Evolutionary conservation across 2,329 filamentous ascomycete genomes (phyloP).

Genomic region (Colletotrichum falcatum): DNA sequence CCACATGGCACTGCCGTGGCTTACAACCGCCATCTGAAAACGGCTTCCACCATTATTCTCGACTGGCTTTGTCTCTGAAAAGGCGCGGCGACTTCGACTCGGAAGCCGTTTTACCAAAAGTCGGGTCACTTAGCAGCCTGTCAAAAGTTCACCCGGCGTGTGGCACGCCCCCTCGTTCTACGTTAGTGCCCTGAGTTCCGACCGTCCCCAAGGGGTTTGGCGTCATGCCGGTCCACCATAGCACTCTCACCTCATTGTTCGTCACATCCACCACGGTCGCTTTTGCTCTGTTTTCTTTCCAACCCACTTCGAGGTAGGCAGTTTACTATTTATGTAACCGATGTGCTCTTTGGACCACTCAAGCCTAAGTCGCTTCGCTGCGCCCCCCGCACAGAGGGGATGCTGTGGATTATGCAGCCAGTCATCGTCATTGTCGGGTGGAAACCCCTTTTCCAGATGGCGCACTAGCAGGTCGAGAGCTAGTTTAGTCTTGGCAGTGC

Average conservation of each 20-base stretch:
- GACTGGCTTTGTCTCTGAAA: neutral
- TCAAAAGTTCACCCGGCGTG: neutral
- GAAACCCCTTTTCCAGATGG: conserved; percentile 16
- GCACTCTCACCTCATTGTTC: neutral
- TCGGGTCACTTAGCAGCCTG: neutral
- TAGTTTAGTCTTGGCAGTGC: conserved; percentile 25
- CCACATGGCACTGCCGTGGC: neutral
- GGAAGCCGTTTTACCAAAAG: too few species aligned
- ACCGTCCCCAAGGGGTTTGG: conserved; percentile 1
- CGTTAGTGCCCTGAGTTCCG: neutral
- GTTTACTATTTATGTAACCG: neutral
- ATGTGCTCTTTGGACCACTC: neutral
- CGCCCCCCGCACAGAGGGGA: conserved; percentile 14
- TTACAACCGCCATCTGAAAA: neutral
- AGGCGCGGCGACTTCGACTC: neutral
- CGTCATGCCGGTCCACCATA: neutral
- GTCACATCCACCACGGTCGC: neutral
- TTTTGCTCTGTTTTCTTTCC: neutral
- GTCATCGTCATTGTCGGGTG: conserved; percentile 12
- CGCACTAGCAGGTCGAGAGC: conserved; percentile 7
- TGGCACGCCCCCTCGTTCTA: neutral
- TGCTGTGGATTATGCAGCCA: conserved; percentile 19
- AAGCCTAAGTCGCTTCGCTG: neutral
- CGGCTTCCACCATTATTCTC: neutral
- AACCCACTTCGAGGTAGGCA: neutral